phyloP scores from a whole-genome alignment of 495 filamentous ascomycete genomes.

The Sphaerosporella brunnea region DNA sequence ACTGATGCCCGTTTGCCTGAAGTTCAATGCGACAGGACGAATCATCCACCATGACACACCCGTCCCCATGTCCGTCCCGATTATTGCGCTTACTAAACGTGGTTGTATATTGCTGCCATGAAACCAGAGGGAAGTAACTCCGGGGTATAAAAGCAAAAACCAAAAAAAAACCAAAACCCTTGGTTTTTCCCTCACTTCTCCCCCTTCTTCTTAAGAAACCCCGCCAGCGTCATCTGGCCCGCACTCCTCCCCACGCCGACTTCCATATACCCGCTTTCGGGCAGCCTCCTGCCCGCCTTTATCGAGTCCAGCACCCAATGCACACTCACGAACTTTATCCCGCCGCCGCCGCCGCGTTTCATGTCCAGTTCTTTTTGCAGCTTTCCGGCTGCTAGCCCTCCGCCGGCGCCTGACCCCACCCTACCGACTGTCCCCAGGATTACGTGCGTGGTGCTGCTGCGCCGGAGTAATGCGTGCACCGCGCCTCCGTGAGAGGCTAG shows the following conservation, averaged over 20 bases:
- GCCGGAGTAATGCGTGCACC: slow-evolving; percentile 47
- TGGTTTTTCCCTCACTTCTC: not conserved
- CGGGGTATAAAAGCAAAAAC: too few species aligned
- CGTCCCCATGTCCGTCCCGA: too few species aligned
- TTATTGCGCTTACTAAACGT: too few species aligned
- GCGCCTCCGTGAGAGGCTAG: slow-evolving; percentile 54
- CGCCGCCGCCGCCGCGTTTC: slow-evolving; percentile 35
- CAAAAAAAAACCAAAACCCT: too few species aligned
- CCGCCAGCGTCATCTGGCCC: not conserved
- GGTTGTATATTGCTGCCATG: too few species aligned
- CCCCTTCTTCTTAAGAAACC: not conserved
- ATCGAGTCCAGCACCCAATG: slow-evolving; percentile 80
- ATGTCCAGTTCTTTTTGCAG: slow-evolving; percentile 60
- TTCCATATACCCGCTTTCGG: slow-evolving; percentile 48
- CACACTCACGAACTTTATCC: slow-evolving; percentile 60
- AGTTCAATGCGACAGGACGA: too few species aligned
- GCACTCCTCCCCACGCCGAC: not conserved
- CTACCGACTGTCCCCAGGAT: slow-evolving; percentile 41
- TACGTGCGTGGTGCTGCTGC: slow-evolving; percentile 68
- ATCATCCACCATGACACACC: too few species aligned
- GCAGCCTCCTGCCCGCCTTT: slow-evolving; percentile 50
- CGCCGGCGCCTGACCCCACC: slow-evolving; percentile 41
- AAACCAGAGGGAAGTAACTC: too few species aligned
- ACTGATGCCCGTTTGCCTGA: too few species aligned
- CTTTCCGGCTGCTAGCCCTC: slow-evolving; percentile 64